Conservation (phyloP, 176 grass and related monocot genomes). For the Hordeum marinum region DNA sequence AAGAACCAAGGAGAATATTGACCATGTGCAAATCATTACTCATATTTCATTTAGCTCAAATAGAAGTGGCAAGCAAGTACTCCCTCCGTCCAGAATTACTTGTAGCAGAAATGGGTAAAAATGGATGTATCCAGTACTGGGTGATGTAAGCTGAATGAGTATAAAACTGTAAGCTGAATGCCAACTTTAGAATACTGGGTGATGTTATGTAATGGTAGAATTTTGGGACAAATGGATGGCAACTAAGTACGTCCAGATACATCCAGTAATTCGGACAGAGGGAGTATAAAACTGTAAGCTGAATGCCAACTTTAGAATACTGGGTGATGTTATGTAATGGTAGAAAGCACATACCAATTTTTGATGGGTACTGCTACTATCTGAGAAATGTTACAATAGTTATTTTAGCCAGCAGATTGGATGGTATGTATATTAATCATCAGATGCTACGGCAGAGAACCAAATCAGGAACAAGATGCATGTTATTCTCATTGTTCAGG, state of each 20-base stretch:
- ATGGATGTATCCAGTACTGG: no score
- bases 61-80: background rate
- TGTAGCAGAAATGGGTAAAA: background rate
- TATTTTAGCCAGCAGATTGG: background rate
- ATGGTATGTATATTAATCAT: constrained; percentile 1
- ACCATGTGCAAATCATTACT: background rate
- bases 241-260: no score
- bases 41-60: background rate
- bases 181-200: no score
- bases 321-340: background rate
- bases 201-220: no score
- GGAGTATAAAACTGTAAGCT: background rate
- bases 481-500: background rate
- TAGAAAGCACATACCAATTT: background rate
- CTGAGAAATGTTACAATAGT: background rate
- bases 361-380: background rate
- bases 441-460: background rate
- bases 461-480: background rate
- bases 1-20: background rate
- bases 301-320: background rate
- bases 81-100: no score
- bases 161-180: no score
- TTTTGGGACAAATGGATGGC: no score
- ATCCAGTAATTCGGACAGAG: no score
- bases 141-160: no score